These are phyloP conservation scores for Vachellia collinsii DNA, from an alignment of 306 rosid species.

Conservation along the genomic window DNA sequence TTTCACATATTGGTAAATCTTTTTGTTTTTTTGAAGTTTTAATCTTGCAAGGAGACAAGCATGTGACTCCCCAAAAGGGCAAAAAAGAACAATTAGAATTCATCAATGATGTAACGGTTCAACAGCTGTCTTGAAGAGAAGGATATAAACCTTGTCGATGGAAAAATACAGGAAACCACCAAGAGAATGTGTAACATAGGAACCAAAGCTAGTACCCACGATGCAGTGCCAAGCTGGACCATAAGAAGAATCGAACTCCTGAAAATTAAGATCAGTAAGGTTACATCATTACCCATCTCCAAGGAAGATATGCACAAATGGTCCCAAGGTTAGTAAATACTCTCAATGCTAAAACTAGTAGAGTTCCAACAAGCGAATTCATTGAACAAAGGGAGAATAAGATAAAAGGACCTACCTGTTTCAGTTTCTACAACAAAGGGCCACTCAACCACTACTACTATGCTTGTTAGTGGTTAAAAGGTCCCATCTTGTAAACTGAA, in stretches of 20 bases:
- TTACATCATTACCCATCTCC: conserved; percentile 15
- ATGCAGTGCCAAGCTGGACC: conserved; percentile 99
- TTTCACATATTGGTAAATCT: conserved; percentile 40
- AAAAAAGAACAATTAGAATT: conserved; percentile 6
- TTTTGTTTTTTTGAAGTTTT: conserved; percentile 3
- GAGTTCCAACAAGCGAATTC: background rate
- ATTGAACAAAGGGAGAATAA: background rate
- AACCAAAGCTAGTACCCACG: conserved; percentile 96
- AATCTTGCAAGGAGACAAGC: conserved; percentile 36
- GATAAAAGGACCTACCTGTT: background rate
- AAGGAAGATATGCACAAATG: background rate
- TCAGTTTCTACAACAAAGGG: background rate
- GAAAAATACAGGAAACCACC: conserved; percentile 96
- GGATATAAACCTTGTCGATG: conserved; percentile 89
- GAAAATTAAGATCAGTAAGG: conserved; percentile 31
- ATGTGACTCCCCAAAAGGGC: background rate
- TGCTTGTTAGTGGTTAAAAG: background rate
- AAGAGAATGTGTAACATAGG: conserved; percentile 85
- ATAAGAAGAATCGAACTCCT: conserved; percentile 87
- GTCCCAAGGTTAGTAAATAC: background rate
- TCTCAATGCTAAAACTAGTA: background rate
- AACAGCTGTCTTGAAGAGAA: conserved; percentile 93
- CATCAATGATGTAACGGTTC: conserved; percentile 73
- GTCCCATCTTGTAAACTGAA: background rate
- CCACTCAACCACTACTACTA: background rate